Evolutionary conservation across 352 stramenopile genomes (phyloP), one percentile per base, ranked within the genome.

Genomic region (Halophytophthora batemanensis): DNA sequence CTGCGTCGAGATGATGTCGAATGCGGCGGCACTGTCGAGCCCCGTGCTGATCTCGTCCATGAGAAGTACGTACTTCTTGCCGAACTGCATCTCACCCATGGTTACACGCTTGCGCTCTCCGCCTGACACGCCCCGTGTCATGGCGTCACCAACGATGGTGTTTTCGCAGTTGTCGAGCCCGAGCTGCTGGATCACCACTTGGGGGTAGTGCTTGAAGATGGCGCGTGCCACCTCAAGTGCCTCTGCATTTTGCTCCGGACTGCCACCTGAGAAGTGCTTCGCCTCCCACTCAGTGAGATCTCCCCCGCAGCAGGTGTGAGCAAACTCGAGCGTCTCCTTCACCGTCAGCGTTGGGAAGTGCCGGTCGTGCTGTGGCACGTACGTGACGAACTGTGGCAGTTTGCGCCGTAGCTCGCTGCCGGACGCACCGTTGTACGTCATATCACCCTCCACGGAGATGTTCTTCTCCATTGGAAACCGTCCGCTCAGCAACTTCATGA

Each of bases 1-100:
- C 39, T 78, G 61, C 8, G 71, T 76, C 5, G 64, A 67, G 41
- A 83, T 71, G 25, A 90, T 88, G 35, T 87, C 79, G 52, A 71
- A 86, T 19, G 79, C 77, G 10, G 74, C 71, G 2, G 79, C 77
- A 21, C 64, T 79, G 56, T 88, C 74, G 1, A 88, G 69, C n/a
- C 77, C 77, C 34, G 72, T 86, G 39, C 56, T 77, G 61, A 86
- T 83, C 50, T 86, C 67, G 69, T 97, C 90, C 64, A 97, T 83
- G 22, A 97, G 53, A 29, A 88, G 70, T 15, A 95, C 69, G 15
- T 64, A 62, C 40, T 88, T 89, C 52, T 88, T 77, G 11, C 84
- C 94, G 12, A 97, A 81, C 50, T 93, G 64, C 81, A 87, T 85
- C 45, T 93, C 78, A 31, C 75, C 80, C 3, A 66, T 79, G 2